phyloP scores from a whole-genome alignment of 2,329 filamentous ascomycete genomes.

The Fusarium pseudoanthophilum region DNA sequence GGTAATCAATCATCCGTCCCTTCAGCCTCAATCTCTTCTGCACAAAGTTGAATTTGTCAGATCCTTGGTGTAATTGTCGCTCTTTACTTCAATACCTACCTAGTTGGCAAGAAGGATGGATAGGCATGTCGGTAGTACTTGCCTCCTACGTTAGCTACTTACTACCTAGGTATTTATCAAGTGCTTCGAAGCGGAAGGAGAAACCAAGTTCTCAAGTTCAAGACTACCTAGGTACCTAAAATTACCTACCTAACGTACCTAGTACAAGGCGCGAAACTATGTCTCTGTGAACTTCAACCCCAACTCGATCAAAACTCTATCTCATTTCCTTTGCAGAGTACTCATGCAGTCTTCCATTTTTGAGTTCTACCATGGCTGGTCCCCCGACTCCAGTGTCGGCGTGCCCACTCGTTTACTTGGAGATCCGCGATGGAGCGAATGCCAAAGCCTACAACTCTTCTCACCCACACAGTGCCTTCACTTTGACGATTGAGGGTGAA shows the following conservation, averaged over 20 bases:
- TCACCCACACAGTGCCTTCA: slow-evolving; percentile 36
- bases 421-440: slow-evolving; percentile 42
- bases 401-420: slow-evolving; percentile 46
- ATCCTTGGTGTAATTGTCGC: neutral
- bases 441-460: slow-evolving; percentile 38
- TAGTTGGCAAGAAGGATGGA: neutral
- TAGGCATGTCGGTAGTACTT: neutral
- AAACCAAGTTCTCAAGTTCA: neutral
- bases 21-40: slow-evolving; percentile 29
- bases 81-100: no score
- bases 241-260: no score
- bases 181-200: neutral
- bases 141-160: neutral
- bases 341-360: neutral
- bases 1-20: slow-evolving; percentile 15
- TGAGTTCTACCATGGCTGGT: slow-evolving; percentile 37
- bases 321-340: neutral
- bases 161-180: neutral
- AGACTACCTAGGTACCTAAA: neutral
- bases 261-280: neutral
- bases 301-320: neutral
- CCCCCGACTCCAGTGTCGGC: slow-evolving; percentile 46
- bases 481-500: slow-evolving; percentile 46
- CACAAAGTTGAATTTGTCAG: neutral
- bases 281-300: neutral